These are phyloP conservation scores for Nicotiana otophora DNA, from an alignment of 257 asterid species.

Conservation along the genomic window DNA sequence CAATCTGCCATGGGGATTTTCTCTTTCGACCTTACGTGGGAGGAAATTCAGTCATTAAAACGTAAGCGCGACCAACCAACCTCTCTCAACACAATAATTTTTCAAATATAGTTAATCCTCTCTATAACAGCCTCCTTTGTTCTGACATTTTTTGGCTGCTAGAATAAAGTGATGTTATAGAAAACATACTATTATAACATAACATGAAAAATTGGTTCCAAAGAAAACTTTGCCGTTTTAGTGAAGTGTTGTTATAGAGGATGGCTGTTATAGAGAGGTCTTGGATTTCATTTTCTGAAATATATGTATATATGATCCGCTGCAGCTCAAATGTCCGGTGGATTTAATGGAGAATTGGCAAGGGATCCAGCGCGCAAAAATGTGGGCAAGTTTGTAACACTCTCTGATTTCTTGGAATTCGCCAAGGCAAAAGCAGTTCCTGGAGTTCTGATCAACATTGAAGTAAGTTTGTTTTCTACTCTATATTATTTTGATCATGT, in stretches of 20 bases:
- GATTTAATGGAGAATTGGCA: neutral
- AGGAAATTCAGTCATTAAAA: conserved; percentile 28
- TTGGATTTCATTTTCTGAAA: neutral
- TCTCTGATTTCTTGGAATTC: conserved; percentile 11
- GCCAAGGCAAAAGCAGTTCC: conserved; percentile 1
- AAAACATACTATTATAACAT: no score
- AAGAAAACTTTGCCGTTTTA: no score
- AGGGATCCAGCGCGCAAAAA: conserved; percentile 12
- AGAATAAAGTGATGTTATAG: no score
- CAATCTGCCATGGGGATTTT: conserved; percentile 63
- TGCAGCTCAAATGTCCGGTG: conserved; percentile 10
- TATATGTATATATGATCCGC: neutral
- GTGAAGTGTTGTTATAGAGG: no score
- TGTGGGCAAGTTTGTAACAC: conserved; percentile 16
- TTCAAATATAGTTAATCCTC: neutral
- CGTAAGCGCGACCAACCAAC: neutral
- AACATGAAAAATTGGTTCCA: no score
- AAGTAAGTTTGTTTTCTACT: conserved; percentile 4
- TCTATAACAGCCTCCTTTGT: no score
- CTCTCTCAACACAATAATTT: neutral
- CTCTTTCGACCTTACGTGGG: conserved; percentile 82
- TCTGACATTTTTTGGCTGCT: no score
- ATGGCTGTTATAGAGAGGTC: no score
- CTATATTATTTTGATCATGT: neutral
- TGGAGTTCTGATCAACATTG: conserved; percentile 8